Conservation (phyloP, 306 rosid genomes). For the Gynostemma pentaphyllum region DNA sequence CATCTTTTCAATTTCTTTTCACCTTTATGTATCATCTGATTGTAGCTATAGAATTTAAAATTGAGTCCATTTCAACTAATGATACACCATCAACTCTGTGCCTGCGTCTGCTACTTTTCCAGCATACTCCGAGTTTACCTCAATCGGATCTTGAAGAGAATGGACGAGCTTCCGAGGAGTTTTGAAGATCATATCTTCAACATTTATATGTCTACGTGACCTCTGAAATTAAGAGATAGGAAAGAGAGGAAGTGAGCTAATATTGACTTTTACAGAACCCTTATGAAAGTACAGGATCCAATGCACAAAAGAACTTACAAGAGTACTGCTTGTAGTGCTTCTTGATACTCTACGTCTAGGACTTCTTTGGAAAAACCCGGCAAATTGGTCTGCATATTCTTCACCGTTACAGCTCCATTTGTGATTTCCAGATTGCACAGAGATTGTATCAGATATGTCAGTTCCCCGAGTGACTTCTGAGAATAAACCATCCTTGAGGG, state of each 20-base stretch:
- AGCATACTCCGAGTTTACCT: constrained; percentile 29
- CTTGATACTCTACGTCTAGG: constrained; percentile 32
- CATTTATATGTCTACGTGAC: constrained; percentile 23
- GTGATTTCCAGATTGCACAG: constrained; percentile 18
- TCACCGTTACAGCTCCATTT: constrained; percentile 16
- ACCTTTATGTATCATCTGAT: no score
- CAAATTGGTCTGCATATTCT: constrained; percentile 36
- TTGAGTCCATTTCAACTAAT: not conserved
- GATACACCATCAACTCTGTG: constrained; percentile 11
- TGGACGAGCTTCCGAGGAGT: constrained; percentile 71
- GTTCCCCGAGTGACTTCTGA: constrained; percentile 26
- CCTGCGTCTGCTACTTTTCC: constrained; percentile 21
- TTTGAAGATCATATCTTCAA: constrained; percentile 35
- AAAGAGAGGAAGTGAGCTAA: not conserved
- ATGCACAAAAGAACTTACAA: no score
- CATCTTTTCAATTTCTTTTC: not conserved
- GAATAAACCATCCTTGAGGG: constrained; percentile 73
- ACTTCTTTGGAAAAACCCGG: constrained; percentile 39
- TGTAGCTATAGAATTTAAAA: not conserved
- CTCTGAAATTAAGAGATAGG: constrained; percentile 37
- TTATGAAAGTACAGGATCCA: no score
- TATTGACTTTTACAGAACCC: not conserved
- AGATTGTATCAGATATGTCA: constrained; percentile 20
- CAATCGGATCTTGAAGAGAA: constrained; percentile 57
- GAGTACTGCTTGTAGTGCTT: constrained; percentile 64